Evolutionary conservation across 1,139 yeast species (phyloP).

Genomic region (Candida gigantensis): DNA sequence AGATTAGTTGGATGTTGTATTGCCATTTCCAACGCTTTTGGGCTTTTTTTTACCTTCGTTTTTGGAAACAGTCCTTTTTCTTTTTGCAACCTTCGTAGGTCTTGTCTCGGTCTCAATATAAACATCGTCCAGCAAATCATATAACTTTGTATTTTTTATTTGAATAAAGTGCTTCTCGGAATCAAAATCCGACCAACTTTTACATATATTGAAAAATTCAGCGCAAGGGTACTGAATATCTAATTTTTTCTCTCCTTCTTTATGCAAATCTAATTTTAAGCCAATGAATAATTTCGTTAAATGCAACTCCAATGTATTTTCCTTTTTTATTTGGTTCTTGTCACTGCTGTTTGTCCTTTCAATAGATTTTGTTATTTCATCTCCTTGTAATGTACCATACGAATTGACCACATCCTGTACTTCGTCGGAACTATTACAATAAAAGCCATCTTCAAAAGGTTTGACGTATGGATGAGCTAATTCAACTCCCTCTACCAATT

Average conservation of each 20-base stretch:
- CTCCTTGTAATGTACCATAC: conserved; percentile 52
- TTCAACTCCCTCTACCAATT: conserved; percentile 68
- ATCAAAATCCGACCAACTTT: conserved; percentile 67
- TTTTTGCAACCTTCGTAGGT: conserved; percentile 57
- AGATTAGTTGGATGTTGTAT: no score
- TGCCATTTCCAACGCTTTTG: no score
- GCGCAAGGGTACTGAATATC: conserved; percentile 92
- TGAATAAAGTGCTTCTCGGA: conserved; percentile 59
- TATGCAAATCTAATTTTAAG: conserved; percentile 55
- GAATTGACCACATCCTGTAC: conserved; percentile 50
- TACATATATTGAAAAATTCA: conserved; percentile 80
- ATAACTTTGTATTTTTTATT: conserved; percentile 75
- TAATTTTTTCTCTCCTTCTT: conserved; percentile 58
- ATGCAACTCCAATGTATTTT: conserved; percentile 41
- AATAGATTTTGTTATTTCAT: conserved; percentile 19
- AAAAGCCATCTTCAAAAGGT: conserved; percentile 61
- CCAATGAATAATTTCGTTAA: conserved; percentile 83
- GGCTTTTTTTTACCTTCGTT: conserved; percentile 5
- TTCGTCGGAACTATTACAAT: conserved; percentile 55
- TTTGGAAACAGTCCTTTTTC: conserved; percentile 17
- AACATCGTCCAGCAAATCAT: conserved; percentile 84
- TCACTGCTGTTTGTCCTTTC: background rate
- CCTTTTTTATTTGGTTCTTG: conserved; percentile 13
- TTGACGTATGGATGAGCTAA: conserved; percentile 91
- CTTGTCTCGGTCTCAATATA: conserved; percentile 76